Evolutionary conservation across 1,284 basidiomycete genomes (phyloP), one percentile per base, ranked within the genome.

Genomic region (Trichosporon coremiiforme): DNA sequence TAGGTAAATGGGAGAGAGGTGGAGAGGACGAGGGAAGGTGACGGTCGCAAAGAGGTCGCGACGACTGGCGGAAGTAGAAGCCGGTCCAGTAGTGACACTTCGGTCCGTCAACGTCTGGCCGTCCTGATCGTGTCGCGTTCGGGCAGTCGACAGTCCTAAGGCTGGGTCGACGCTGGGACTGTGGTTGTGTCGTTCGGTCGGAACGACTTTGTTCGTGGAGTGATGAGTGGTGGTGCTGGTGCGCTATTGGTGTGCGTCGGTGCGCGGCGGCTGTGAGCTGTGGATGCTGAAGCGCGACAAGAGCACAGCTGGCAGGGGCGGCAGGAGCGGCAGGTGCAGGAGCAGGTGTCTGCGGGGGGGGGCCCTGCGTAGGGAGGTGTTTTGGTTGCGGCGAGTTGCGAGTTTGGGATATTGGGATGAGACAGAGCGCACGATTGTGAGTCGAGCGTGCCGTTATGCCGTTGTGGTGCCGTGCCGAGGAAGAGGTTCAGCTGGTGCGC

Each of bases 31-130:
- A 53, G 20, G 47, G 47, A 53, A 53, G 47, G 47, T 7, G 20
- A 33, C 57, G 29, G 57, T 60, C 57, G 31, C 57, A 31, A 57
- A 17, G 55, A 33, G 25, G 25, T 29, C 29, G 55, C 55, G 17
- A 60, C 57, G 31, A 9, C 17, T 33, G 29, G 57, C 29, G 57
- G 29, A 60, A 60, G 57, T 33, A 31, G 57, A 60, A 60, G 57
- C 57, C 29, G 57, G 29, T 29, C 13, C 2, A 33, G 57, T 20
- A 53, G 31, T 60, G 57, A 60, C 57, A 33, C 17, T 33, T 33
- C 29, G 4, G 29, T 60, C 15, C 2, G 57, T 33, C 31, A 15
- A 17, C 15, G 6, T 31, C 17, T 33, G 4, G 57, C 20, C 55
- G 57, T n/a, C 31, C n/a, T 33, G 1, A 33, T 15, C 15, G 57